Conservation (phyloP, 176 grass and related monocot genomes). For the Typha latifolia region DNA sequence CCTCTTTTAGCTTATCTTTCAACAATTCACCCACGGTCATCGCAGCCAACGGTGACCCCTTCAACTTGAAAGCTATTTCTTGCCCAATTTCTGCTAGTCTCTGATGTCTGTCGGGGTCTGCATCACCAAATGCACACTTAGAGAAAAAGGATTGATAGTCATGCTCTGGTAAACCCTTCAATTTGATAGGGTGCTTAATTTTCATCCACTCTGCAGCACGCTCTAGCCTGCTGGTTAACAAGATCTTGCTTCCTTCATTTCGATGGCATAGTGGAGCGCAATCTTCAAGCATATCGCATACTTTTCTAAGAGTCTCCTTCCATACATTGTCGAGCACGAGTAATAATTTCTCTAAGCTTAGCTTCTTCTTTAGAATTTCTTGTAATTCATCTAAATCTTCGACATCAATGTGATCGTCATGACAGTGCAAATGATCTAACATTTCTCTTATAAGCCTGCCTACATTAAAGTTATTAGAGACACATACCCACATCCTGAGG, state of each 20-base stretch:
- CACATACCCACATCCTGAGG: neutral
- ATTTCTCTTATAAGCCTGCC: neutral
- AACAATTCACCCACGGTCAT: constrained; percentile 32
- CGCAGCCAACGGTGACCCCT: constrained; percentile 40
- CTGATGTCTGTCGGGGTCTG: constrained; percentile 2
- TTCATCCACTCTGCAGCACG: constrained; percentile 9
- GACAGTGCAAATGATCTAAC: neutral
- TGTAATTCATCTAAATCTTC: constrained; percentile 16
- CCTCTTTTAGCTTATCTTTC: neutral
- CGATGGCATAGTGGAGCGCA: constrained; percentile 26
- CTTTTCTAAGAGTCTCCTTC: constrained; percentile 12
- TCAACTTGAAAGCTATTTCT: constrained; percentile 37
- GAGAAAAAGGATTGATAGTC: constrained; percentile 30
- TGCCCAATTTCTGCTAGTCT: constrained; percentile 10
- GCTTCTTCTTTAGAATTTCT: constrained; percentile 1
- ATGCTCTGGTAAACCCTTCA: constrained; percentile 20
- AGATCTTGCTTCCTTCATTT: constrained; percentile 26
- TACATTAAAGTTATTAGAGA: neutral
- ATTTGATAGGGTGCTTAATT: neutral
- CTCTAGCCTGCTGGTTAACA: constrained; percentile 27
- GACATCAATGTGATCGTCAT: neutral
- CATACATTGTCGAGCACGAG: constrained; percentile 47
- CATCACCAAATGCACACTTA: constrained; percentile 18
- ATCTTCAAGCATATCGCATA: neutral
- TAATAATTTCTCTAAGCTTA: constrained; percentile 5